Base-by-base conservation (phyloP, 176 grass and related monocot genomes). In the Oryza australiensis region DNA sequence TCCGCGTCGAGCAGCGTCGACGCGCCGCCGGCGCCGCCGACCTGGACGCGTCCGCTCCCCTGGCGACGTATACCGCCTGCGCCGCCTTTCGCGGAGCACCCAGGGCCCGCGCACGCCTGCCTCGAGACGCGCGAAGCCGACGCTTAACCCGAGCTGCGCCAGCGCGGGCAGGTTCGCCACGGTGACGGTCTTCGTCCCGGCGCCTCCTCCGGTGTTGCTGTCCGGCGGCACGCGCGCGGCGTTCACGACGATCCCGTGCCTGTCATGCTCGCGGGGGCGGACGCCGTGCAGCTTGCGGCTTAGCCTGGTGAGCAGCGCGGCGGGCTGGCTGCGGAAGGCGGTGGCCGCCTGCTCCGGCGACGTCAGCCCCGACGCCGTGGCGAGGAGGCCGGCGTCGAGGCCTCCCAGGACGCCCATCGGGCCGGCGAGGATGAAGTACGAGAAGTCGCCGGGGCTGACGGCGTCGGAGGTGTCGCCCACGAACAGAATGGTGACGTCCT, bases 401-500 rank as follows among this genome's bases (percentile, higher is more conserved):
- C 80, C 66, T 13, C 26, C 23, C 37, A 82, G 29, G 15, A 79
- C 40, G 73, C 33, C 48, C 1, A 28, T 78, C 26, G 27, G 27
- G 12, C 80, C 86, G 43, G 86, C 66, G 55, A 88, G 73, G 15
- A 78, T 27, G 80, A 83, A 79, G 72, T 88, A 83, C 11, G 80
- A 27, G 66, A 84, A 62, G 55, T 88, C 35, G 0, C 86, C 86
- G 0, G 72, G 72, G 63, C 67, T 35, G 42, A 78, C 3, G 41
- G 75, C 75, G 26, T 12, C 30, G 0, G 63, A 22, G 7, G 75
- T 85, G 81, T 85, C 87, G 1, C 82, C 87, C 30, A 79, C 10
- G 65, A 89, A 70, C 41, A 80, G 3, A 32, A 85, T 75, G 42
- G 62, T 62, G 12, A 85, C 26, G 1, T 69, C 66, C 4, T 64